These are phyloP conservation scores for Zarea fungicola DNA, from an alignment of 2,329 filamentous ascomycete species.

Conservation along the genomic window DNA sequence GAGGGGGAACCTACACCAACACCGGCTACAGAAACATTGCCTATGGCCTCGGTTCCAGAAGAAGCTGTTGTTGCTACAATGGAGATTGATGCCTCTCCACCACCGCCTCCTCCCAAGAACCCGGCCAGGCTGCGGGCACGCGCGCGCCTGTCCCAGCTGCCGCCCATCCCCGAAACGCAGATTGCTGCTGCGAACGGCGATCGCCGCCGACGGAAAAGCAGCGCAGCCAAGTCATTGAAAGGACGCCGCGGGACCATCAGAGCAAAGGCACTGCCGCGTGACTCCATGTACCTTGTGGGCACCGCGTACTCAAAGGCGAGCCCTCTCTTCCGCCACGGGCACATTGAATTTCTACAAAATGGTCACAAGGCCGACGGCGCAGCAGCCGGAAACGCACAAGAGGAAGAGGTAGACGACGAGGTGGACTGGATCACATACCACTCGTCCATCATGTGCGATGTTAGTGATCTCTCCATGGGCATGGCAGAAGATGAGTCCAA, in stretches of 20 bases:
- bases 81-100: background rate
- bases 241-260: constrained; percentile 10
- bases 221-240: background rate
- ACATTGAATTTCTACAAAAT: constrained; percentile 10
- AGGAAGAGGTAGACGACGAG: constrained; percentile 26
- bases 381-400: background rate
- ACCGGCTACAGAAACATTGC: no score
- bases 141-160: constrained; percentile 24
- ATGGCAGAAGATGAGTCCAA: constrained; percentile 39
- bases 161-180: constrained; percentile 38
- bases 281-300: constrained; percentile 10
- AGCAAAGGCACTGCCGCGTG: background rate
- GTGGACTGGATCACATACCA: constrained; percentile 62
- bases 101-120: constrained; percentile 12
- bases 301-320: constrained; percentile 7
- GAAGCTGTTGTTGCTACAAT: background rate
- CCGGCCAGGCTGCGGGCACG: constrained; percentile 12
- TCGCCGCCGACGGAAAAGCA: constrained; percentile 1
- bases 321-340: constrained; percentile 11
- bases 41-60: background rate
- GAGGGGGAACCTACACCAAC: background rate
- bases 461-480: constrained; percentile 46
- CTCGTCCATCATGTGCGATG: constrained; percentile 56
- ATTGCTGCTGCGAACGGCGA: constrained; percentile 12
- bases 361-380: background rate